Percentiles rank a stretch among this genome's conserved stretches.
phyloP scores from a whole-genome alignment of 2,329 filamentous ascomycete genomes.

The Teratosphaeria viscida region DNA sequence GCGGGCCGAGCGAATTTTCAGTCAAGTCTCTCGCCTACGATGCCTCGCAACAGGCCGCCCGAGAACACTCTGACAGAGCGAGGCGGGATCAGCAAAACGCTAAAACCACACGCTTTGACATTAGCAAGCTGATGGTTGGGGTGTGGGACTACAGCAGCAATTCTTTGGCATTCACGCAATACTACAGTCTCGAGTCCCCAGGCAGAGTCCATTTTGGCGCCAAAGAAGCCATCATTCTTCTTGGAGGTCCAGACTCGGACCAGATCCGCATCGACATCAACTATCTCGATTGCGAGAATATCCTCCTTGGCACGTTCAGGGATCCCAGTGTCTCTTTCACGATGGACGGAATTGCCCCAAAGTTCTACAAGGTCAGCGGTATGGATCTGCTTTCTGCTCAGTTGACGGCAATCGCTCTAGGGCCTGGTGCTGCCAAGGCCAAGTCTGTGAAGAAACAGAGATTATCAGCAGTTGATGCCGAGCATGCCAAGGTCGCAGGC shows the following conservation, averaged over 20 bases:
- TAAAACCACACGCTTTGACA: slow-evolving; percentile 22
- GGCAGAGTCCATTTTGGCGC: slow-evolving; percentile 29
- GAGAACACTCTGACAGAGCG: not conserved
- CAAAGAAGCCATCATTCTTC: slow-evolving; percentile 17
- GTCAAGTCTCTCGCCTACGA: slow-evolving; percentile 17
- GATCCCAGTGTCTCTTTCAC: slow-evolving; percentile 29
- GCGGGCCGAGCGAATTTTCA: slow-evolving; percentile 12
- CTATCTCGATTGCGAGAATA: slow-evolving; percentile 32
- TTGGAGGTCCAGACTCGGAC: slow-evolving; percentile 8
- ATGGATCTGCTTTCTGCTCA: slow-evolving; percentile 8
- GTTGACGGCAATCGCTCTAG: slow-evolving; percentile 1
- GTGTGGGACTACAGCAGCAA: slow-evolving; percentile 32
- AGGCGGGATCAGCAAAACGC: not conserved
- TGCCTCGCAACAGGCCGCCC: slow-evolving; percentile 7
- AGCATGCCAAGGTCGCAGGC: slow-evolving; percentile 31
- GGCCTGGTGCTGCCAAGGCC: slow-evolving; percentile 2
- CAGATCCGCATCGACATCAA: slow-evolving; percentile 31
- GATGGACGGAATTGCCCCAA: slow-evolving; percentile 27
- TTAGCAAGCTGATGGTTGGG: slow-evolving; percentile 31
- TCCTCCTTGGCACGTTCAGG: slow-evolving; percentile 21
- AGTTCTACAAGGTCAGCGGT: slow-evolving; percentile 25
- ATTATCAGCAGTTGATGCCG: slow-evolving; percentile 27
- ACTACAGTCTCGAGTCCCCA: slow-evolving; percentile 30
- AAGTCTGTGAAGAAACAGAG: slow-evolving; percentile 16
- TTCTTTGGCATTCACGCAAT: slow-evolving; percentile 31